Conservation (phyloP, 2,329 filamentous ascomycete genomes). For the Botryosphaeria dothidea region DNA sequence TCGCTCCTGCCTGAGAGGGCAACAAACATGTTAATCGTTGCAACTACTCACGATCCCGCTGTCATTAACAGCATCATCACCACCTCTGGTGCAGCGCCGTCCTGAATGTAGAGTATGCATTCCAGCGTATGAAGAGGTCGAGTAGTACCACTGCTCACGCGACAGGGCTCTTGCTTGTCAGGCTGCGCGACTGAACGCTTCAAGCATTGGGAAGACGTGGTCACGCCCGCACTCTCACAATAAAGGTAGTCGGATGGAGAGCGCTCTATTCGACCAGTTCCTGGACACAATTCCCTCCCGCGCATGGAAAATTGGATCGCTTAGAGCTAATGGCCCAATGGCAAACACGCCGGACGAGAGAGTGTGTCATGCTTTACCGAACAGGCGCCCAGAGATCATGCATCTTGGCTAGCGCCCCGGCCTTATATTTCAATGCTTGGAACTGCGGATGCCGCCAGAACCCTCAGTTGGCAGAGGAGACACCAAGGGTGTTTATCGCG, state of each 20-base stretch:
- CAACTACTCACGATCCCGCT: background rate
- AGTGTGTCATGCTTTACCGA: background rate
- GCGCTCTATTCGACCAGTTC: background rate
- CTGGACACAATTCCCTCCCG: background rate
- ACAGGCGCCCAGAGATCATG: background rate
- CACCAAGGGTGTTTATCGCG: background rate
- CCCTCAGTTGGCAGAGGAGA: background rate
- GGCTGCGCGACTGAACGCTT: too few species aligned
- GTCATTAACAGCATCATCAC: background rate
- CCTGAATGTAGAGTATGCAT: too few species aligned
- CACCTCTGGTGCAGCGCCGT: background rate
- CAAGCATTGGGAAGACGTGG: too few species aligned
- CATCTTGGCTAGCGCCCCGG: background rate
- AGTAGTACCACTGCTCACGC: too few species aligned
- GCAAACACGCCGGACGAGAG: background rate
- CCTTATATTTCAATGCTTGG: background rate
- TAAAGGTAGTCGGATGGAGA: background rate
- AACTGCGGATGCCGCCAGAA: background rate
- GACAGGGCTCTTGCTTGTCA: too few species aligned
- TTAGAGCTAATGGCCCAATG: background rate
- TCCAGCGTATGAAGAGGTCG: too few species aligned
- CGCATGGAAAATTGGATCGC: background rate
- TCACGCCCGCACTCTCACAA: too few species aligned
- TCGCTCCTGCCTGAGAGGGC: conserved; percentile 5
- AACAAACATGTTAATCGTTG: background rate